Evolutionary conservation across 176 grass and related monocot species (phyloP).

Genomic region (Aegilops bicornis): DNA sequence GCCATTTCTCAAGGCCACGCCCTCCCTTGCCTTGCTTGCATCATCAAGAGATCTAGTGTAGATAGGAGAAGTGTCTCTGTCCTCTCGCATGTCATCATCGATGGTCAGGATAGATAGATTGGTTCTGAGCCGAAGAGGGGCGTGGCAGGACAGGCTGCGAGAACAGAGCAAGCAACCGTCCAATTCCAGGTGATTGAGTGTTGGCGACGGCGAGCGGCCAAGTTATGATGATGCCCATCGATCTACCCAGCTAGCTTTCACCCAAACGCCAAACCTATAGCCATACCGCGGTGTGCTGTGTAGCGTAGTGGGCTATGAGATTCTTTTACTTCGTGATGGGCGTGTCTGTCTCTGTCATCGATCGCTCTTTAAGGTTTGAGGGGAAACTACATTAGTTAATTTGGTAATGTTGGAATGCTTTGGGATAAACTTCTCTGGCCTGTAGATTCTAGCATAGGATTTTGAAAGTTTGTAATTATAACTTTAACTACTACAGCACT

Average conservation of each 20-base stretch:
- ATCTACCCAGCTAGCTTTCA: constrained; percentile 10
- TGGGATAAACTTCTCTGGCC: not conserved
- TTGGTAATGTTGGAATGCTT: not conserved
- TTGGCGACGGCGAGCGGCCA: constrained; percentile 35
- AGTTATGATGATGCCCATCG: not conserved
- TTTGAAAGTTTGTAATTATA: not conserved
- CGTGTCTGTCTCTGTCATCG: not conserved
- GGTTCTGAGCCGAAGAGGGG: not conserved
- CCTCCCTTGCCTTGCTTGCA: constrained; percentile 17
- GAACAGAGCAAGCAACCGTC: constrained; percentile 34
- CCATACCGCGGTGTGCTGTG: not conserved
- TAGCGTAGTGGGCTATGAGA: not conserved
- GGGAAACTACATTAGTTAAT: not conserved
- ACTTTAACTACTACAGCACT: not conserved
- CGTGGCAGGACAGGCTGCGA: not conserved
- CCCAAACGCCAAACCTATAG: not conserved
- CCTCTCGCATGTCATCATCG: constrained; percentile 17
- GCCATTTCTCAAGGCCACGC: not conserved
- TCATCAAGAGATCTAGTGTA: constrained; percentile 52
- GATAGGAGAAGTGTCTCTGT: constrained; percentile 16
- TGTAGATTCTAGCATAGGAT: not conserved
- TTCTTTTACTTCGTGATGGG: constrained; percentile 9
- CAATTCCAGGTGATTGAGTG: constrained; percentile 62
- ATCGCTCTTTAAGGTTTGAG: not conserved
- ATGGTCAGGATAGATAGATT: not conserved